Base-by-base conservation (phyloP, 2,329 filamentous ascomycete species). In the Colletotrichum sojae region DNA sequence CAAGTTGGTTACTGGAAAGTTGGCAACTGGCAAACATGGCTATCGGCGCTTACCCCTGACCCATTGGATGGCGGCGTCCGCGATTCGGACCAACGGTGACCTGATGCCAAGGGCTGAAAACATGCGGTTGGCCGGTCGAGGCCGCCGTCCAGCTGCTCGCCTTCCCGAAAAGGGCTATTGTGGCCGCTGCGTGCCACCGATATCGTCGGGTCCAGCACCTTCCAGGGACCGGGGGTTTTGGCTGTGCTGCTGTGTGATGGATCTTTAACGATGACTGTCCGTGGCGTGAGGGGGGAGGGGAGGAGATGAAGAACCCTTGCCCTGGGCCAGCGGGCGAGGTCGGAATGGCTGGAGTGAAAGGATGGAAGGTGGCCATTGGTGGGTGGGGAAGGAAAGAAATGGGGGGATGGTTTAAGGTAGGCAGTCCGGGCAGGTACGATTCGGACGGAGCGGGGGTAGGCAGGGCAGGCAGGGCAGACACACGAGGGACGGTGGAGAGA, bases 21-120 rank as follows among this genome's bases (percentile, higher is more conserved):
- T 12, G 31, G 31, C 31, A 36, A 36, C 8, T 10, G 10, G 10
- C 31, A 10, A 36, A 8, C 8, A 36, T 36, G 31, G 8, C 9
- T 36, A 36, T 36, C 31, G 31, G 31, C 31, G 31, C 31, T 36
- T 36, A 36, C 31, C 10, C 10, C 31, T 36, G 31, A 36, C 10
- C 31, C 31, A 36, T 43, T 43, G 40, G 46, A 6, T 49, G 46
- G 9, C 46, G 6, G 6, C 46, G 20, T 54, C 49, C n/a, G 36
- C 58, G 39, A 46, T 16, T 43, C 51, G 49, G 57, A 49, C 6
- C 9, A 22, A 55, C 59, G 31, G 63, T 61, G 58, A 67, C 22
- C 63, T 67, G 63, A 67, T 62, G 57, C 63, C 57, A 62, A 67
- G 63, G 31, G 57, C 51, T 55, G 49, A 27, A 51, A 67, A 36